Evolutionary conservation across 345 rosid species (phyloP).

Genomic region (Hibiscus trionum): DNA sequence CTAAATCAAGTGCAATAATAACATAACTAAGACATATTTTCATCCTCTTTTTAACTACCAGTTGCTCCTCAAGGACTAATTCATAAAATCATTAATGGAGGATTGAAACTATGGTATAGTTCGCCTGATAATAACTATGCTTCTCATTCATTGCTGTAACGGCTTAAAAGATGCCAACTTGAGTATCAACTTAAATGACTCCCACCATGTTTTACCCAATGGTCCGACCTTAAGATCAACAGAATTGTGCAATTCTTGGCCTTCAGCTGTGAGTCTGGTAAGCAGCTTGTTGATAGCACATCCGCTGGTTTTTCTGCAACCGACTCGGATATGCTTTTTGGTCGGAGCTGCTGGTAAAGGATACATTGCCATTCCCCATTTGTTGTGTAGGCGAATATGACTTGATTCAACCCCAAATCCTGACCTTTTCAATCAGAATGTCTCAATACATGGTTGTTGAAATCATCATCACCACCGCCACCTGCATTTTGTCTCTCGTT

Average conservation of each 20-base stretch:
- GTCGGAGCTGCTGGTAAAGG: too few relatives aligned
- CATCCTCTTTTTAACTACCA: neutral
- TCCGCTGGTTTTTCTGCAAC: slow-evolving; percentile 28
- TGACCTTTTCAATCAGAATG: slow-evolving; percentile 42
- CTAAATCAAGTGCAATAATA: too few relatives aligned
- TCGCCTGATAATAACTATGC: neutral
- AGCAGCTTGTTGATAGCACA: slow-evolving; percentile 95
- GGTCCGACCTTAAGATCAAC: slow-evolving; percentile 50
- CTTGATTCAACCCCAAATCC: too few relatives aligned
- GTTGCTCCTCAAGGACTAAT: neutral
- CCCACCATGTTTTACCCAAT: slow-evolving; percentile 51
- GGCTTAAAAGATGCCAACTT: neutral
- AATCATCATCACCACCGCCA: too few relatives aligned
- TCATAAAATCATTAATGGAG: neutral
- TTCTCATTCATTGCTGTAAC: neutral
- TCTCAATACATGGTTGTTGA: too few relatives aligned
- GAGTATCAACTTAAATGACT: too few relatives aligned
- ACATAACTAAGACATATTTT: too few relatives aligned
- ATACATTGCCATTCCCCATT: too few relatives aligned
- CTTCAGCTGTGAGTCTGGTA: slow-evolving; percentile 71
- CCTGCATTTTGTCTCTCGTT: slow-evolving; percentile 31
- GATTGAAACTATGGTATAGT: too few relatives aligned
- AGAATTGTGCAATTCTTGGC: slow-evolving; percentile 53
- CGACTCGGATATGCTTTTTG: too few relatives aligned
- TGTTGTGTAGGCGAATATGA: too few relatives aligned